Percentiles rank a stretch among this genome's conserved stretches.
Conservation (phyloP, 441 rosid species). For the Adansonia gregorii region DNA sequence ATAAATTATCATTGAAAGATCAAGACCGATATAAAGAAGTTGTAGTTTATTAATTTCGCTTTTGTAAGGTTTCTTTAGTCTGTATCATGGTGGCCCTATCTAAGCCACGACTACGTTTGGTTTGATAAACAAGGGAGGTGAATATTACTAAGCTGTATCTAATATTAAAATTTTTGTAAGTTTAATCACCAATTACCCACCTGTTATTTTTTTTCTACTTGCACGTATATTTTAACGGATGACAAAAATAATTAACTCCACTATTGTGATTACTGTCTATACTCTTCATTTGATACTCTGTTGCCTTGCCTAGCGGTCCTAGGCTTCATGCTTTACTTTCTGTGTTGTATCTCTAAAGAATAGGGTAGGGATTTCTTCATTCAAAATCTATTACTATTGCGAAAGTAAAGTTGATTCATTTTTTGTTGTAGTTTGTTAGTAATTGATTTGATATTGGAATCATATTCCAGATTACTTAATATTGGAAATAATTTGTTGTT, state of each 20-base stretch:
- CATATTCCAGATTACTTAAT: not conserved
- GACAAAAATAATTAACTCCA: not conserved
- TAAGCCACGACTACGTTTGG: not conserved
- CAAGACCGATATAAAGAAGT: not conserved
- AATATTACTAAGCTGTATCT: not conserved
- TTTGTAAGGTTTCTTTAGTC: not conserved
- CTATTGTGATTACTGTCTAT: not conserved
- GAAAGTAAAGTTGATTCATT: not conserved
- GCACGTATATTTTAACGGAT: not conserved
- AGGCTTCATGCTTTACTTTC: not conserved
- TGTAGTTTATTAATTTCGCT: not conserved
- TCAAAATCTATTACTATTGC: not conserved
- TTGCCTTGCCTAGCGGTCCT: not conserved
- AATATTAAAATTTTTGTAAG: not conserved
- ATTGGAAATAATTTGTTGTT: not conserved
- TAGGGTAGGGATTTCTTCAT: not conserved
- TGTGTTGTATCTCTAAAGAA: not conserved
- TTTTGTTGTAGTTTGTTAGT: not conserved
- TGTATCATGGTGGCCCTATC: not conserved
- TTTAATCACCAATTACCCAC: not conserved
- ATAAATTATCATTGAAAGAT: not conserved
- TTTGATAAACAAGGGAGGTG: not conserved
- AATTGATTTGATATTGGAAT: conserved; percentile 9
- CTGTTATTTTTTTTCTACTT: not conserved
- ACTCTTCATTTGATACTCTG: not conserved